Evolutionary conservation across 1,139 yeast species (phyloP).

Genomic region (Saccharomycopsis hybrid): DNA sequence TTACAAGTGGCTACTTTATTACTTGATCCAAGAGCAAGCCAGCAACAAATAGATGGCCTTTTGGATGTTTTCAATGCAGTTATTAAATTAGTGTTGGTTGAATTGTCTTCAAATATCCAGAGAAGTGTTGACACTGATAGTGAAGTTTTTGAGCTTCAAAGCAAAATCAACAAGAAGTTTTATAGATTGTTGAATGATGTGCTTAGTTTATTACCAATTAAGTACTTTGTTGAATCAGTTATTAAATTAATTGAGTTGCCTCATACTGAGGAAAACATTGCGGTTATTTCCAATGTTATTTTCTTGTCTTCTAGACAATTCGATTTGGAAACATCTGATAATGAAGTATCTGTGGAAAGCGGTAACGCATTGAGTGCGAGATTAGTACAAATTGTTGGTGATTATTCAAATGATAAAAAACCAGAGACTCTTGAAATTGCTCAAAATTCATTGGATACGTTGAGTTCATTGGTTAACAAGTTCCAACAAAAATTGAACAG

Average conservation of each 20-base stretch:
- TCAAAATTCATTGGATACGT: constrained; percentile 66
- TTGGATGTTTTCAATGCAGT: constrained; percentile 40
- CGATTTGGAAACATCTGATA: constrained; percentile 52
- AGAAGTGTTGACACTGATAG: constrained; percentile 18
- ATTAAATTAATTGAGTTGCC: constrained; percentile 40
- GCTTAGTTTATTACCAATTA: constrained; percentile 68
- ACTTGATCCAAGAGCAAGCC: constrained; percentile 39
- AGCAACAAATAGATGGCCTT: constrained; percentile 29
- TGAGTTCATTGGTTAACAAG: constrained; percentile 56
- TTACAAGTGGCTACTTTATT: constrained; percentile 53
- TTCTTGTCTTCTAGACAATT: constrained; percentile 62
- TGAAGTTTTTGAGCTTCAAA: constrained; percentile 22
- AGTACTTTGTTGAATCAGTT: constrained; percentile 61
- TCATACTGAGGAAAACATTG: constrained; percentile 31
- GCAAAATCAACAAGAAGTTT: constrained; percentile 28
- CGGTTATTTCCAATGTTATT: constrained; percentile 42
- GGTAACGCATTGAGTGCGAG: constrained; percentile 16
- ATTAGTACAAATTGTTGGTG: constrained; percentile 26
- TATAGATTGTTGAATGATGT: constrained; percentile 52
- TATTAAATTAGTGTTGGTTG: constrained; percentile 32
- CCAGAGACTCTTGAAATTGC: constrained; percentile 40
- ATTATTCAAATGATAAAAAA: constrained; percentile 35
- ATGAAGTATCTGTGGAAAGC: constrained; percentile 32
- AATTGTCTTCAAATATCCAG: constrained; percentile 26
- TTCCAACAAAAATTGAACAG: constrained; percentile 50